Conservation (phyloP, 1,284 basidiomycete genomes). For the Taiwanofungus camphoratus region DNA sequence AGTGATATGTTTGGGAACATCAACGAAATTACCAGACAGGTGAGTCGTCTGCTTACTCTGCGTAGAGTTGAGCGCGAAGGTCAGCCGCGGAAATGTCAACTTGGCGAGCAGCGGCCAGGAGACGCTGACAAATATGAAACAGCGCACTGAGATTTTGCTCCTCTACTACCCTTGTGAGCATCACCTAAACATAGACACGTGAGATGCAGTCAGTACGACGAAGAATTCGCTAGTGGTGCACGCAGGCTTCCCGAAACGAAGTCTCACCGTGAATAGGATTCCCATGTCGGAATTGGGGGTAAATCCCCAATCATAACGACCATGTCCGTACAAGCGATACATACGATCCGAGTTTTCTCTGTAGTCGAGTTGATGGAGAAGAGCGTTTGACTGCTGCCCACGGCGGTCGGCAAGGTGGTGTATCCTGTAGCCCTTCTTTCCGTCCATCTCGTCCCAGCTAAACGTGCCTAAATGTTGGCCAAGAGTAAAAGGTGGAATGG, state of each 20-base stretch:
- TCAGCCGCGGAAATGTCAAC: constrained; percentile 2
- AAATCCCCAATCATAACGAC: constrained; percentile 3
- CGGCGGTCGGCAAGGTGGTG: not conserved
- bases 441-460: not conserved
- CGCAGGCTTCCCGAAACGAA: too few relatives aligned
- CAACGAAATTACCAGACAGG: not conserved
- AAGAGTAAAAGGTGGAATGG: not conserved
- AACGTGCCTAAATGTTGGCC: not conserved
- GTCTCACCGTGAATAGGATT: not conserved
- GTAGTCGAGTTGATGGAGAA: constrained; percentile 6
- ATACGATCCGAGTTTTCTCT: not conserved
- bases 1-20: not conserved
- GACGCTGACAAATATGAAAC: constrained; percentile 2
- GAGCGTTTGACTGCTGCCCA: not conserved
- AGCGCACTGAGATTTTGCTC: not conserved
- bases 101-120: constrained; percentile 3
- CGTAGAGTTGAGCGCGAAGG: constrained; percentile 2
- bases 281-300: constrained; percentile 2
- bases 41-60: not conserved
- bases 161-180: not conserved
- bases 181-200: too few relatives aligned
- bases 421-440: not conserved
- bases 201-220: too few relatives aligned
- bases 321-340: constrained; percentile 1
- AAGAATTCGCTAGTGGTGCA: too few relatives aligned